These are phyloP conservation scores for Liriodendron chinense DNA, from an alignment of 164 flowering plant genomes.

Conservation along the genomic window DNA sequence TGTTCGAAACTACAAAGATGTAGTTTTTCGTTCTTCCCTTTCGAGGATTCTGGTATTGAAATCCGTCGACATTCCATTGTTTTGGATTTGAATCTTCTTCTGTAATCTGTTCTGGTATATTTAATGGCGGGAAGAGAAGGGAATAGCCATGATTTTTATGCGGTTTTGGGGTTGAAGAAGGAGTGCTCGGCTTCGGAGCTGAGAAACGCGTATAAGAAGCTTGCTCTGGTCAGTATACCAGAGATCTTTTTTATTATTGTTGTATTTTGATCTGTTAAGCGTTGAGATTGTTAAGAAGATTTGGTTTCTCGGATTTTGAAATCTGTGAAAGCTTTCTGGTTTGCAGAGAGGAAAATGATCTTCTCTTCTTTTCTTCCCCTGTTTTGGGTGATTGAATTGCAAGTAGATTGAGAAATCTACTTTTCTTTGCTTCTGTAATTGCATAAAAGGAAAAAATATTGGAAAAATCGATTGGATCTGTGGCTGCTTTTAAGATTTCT, in stretches of 20 bases:
- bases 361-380: not conserved
- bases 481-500: not conserved
- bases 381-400: not conserved
- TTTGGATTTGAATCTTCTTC: not conserved
- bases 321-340: not conserved
- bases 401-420: not conserved
- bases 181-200: conserved; percentile 72
- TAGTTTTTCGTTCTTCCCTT: not conserved
- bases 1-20: conserved; percentile 3
- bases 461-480: not conserved
- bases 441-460: too few relatives aligned
- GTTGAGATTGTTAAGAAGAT: not conserved
- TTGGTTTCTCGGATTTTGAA: not conserved
- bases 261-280: not conserved
- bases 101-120: not conserved
- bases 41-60: not conserved
- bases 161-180: conserved; percentile 72
- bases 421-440: too few relatives aligned
- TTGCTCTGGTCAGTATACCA: conserved; percentile 66
- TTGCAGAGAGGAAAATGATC: not conserved
- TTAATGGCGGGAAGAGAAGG: conserved; percentile 47
- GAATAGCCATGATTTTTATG: conserved; percentile 53
- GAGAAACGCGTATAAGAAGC: conserved; percentile 73
- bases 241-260: not conserved
- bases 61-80: conserved; percentile 7